Evolutionary conservation across 331 rosid genomes (phyloP), one percentile per base, ranked within the genome.

Genomic region (Phaseolus coccineus): DNA sequence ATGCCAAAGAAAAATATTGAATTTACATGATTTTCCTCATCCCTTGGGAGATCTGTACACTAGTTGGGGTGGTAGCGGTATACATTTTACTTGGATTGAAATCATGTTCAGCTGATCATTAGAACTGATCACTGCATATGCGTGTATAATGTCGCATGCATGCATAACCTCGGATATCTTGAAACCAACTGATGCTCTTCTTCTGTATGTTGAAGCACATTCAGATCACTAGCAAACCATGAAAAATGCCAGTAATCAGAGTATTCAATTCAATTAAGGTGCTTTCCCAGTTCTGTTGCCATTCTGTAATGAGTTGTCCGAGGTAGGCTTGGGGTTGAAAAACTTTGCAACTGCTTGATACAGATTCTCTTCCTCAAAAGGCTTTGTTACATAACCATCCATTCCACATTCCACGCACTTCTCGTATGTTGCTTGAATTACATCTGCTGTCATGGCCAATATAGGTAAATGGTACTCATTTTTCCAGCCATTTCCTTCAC

Each of bases 341-440:
- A 93, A 89, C 89, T 82, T 88, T 0, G 96, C 90, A 73, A 96
- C 95, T n/a, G 92, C 97, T 78, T 96, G 88, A 61, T 96, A 92
- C 40, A 96, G 95, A 81, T 93, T 96, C 82, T 96, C 96, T 86
- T 93, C 98, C 88, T 96, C 97, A 40, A 96, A 96, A n/a, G 99
- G 99, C 77, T 96, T 96, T 3, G 99, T 91, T 16, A 96, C 99
- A 13, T 93, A 96, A n/a, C 98, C 99, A 22, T 96, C 98, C 99
- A 96, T 96, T 14, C 99, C 99, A 68, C 87, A 88, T 80, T 93
- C 85, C 35, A 88, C 74, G 89, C 99, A 96, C 74, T 91, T 83
- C 0, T 96, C 99, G 6, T 89, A 88, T 9, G 99, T 96, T 4
- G 99, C 97, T 31, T 93, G 99, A 66, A 96, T 93, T 55, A 96